These are phyloP conservation scores for Teratosphaeria viscida DNA, from an alignment of 2,329 filamentous ascomycete genomes.

Conservation along the genomic window DNA sequence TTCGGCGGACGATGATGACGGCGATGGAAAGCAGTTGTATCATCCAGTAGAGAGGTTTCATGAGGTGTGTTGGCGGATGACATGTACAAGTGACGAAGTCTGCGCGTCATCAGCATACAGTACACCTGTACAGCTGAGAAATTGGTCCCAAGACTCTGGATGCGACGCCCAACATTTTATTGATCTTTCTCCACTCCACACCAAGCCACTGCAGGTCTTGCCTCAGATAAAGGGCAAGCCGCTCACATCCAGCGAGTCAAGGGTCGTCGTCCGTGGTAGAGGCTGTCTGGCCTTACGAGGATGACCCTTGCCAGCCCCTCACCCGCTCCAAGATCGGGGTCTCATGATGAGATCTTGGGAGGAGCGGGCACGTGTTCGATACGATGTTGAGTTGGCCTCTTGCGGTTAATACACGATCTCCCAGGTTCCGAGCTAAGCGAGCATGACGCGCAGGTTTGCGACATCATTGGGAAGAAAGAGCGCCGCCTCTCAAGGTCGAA, in stretches of 20 bases:
- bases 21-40: background rate
- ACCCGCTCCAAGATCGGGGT: background rate
- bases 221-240: background rate
- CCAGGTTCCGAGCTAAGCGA: background rate
- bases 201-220: background rate
- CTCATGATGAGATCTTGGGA: background rate
- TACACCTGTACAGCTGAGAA: background rate
- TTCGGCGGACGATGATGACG: no score
- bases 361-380: background rate
- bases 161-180: background rate
- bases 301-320: background rate
- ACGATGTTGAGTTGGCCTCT: background rate
- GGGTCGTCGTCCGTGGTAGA: background rate
- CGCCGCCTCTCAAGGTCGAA: no score
- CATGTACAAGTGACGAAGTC: background rate
- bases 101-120: background rate
- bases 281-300: background rate
- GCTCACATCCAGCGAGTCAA: background rate
- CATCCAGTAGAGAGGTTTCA: no score
- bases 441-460: background rate
- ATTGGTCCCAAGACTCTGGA: background rate
- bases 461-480: no score
- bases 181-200: background rate
- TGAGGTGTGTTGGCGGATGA: no score
- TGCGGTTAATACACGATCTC: background rate